Conservation (phyloP, 2,329 filamentous ascomycete species). For the Penicillium griseofulvum region DNA sequence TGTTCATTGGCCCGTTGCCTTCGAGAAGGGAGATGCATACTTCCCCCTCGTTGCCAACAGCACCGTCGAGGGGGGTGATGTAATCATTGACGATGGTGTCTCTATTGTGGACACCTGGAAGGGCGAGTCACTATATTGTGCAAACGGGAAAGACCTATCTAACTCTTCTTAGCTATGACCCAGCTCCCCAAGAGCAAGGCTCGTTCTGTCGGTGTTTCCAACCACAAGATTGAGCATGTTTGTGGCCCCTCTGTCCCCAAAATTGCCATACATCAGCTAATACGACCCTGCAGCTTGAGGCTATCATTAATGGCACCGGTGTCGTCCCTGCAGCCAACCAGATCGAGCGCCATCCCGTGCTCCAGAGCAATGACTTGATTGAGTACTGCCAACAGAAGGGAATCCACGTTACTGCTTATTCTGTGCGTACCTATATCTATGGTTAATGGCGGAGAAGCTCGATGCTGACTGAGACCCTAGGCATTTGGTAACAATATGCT, state of each 20-base stretch:
- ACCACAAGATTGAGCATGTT: slow-evolving; percentile 41
- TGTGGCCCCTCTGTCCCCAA: slow-evolving; percentile 4
- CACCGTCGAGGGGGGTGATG: slow-evolving; percentile 37
- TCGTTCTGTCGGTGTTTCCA: slow-evolving; percentile 44
- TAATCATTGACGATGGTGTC: slow-evolving; percentile 46
- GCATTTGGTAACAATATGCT: slow-evolving; percentile 60
- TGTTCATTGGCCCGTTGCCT: slow-evolving; percentile 49
- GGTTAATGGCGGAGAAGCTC: background rate
- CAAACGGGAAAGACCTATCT: background rate
- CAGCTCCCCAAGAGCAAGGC: slow-evolving; percentile 44
- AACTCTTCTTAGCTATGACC: slow-evolving; percentile 38
- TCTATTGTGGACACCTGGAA: slow-evolving; percentile 46
- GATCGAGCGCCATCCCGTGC: slow-evolving; percentile 67
- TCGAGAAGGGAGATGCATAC: slow-evolving; percentile 40
- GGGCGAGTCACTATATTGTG: slow-evolving; percentile 21
- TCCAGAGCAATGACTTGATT: slow-evolving; percentile 60
- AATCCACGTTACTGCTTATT: slow-evolving; percentile 64
- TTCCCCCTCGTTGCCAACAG: slow-evolving; percentile 48
- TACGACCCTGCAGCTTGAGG: slow-evolving; percentile 44
- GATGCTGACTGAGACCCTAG: slow-evolving; percentile 16
- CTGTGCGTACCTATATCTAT: slow-evolving; percentile 36
- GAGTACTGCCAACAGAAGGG: slow-evolving; percentile 57
- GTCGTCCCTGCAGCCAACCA: slow-evolving; percentile 66
- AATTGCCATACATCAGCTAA: background rate
- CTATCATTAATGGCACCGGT: slow-evolving; percentile 52